Conservation (phyloP, 2,329 filamentous ascomycete genomes). For the Chaetomium sp. region DNA sequence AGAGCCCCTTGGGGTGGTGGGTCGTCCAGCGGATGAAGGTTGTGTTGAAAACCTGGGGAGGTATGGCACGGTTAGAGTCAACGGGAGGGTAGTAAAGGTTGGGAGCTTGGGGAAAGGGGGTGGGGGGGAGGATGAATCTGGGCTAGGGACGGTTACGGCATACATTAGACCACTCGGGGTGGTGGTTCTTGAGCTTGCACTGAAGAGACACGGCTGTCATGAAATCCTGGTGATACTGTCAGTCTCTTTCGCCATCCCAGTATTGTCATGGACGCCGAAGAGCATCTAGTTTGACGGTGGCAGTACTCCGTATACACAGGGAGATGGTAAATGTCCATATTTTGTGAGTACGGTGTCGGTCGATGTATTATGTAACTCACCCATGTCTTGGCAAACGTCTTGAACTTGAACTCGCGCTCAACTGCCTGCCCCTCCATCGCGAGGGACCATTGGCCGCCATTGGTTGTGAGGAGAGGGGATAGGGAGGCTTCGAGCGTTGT, state of each 20-base stretch:
- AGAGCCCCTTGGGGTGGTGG: conserved; percentile 67
- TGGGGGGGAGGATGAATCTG: not conserved
- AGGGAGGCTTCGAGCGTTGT: conserved; percentile 41
- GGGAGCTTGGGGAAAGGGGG: not conserved
- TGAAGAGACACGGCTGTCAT: conserved; percentile 72
- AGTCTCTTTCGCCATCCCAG: conserved; percentile 27
- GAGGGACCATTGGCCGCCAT: conserved; percentile 53
- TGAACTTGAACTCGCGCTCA: conserved; percentile 64
- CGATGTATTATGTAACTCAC: too few relatives aligned
- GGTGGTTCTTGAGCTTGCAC: conserved; percentile 69
- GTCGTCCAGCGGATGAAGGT: conserved; percentile 74
- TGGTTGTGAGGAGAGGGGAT: conserved; percentile 41
- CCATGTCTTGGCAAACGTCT: conserved; percentile 67
- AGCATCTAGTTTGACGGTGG: not conserved
- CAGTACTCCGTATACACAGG: not conserved
- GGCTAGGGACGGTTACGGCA: not conserved
- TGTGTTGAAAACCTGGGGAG: conserved; percentile 65
- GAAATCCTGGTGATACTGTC: conserved; percentile 57
- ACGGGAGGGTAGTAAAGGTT: not conserved
- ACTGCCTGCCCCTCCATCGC: conserved; percentile 55
- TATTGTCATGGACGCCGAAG: not conserved
- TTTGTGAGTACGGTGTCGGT: not conserved
- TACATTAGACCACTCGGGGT: conserved; percentile 77
- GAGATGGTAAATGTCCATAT: not conserved
- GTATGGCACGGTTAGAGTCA: conserved; percentile 49